Evolutionary conservation across 2,329 filamentous ascomycete species (phyloP).

Genomic region (Camptophora hylomeconis): DNA sequence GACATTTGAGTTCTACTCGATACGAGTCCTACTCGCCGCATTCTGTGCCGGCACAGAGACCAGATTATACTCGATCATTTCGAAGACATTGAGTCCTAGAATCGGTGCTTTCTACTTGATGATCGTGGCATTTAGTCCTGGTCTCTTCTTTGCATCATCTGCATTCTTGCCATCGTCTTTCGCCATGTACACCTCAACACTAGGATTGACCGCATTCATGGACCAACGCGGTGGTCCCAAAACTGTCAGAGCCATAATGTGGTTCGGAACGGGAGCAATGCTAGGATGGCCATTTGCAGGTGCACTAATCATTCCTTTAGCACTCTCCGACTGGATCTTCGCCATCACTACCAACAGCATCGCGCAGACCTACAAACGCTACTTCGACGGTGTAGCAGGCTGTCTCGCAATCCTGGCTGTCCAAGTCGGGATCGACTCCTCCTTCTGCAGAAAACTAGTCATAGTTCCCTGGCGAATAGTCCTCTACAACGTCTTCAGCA

Average conservation of each 20-base stretch:
- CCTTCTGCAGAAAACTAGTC: slow-evolving; percentile 70
- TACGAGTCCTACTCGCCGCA: slow-evolving; percentile 63
- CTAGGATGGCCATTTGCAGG: slow-evolving; percentile 92
- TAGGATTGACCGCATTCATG: slow-evolving; percentile 81
- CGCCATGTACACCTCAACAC: slow-evolving; percentile 84
- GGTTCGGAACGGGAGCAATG: slow-evolving; percentile 74
- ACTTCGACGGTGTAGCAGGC: slow-evolving; percentile 54
- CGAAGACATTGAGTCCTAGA: slow-evolving; percentile 62
- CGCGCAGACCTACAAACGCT: slow-evolving; percentile 45
- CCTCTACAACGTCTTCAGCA: slow-evolving; percentile 85
- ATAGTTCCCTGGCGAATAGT: slow-evolving; percentile 87
- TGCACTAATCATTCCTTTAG: slow-evolving; percentile 66
- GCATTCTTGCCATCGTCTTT: slow-evolving; percentile 89
- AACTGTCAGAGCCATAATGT: slow-evolving; percentile 73
- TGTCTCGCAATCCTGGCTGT: slow-evolving; percentile 52
- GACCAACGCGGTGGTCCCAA: slow-evolving; percentile 71
- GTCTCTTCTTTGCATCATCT: slow-evolving; percentile 83
- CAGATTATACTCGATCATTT: slow-evolving; percentile 64
- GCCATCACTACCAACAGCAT: slow-evolving; percentile 39
- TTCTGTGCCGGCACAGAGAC: slow-evolving; percentile 73
- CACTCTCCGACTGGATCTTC: slow-evolving; percentile 60
- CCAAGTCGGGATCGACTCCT: slow-evolving; percentile 61
- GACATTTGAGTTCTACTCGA: slow-evolving; percentile 65
- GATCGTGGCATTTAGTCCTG: slow-evolving; percentile 64
- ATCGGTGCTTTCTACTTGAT: slow-evolving; percentile 77